A percentile compares a stretch with the other conserved stretches of the same genome.
Conservation (phyloP, 495 filamentous ascomycete species). For the Penicillium nucicola region DNA sequence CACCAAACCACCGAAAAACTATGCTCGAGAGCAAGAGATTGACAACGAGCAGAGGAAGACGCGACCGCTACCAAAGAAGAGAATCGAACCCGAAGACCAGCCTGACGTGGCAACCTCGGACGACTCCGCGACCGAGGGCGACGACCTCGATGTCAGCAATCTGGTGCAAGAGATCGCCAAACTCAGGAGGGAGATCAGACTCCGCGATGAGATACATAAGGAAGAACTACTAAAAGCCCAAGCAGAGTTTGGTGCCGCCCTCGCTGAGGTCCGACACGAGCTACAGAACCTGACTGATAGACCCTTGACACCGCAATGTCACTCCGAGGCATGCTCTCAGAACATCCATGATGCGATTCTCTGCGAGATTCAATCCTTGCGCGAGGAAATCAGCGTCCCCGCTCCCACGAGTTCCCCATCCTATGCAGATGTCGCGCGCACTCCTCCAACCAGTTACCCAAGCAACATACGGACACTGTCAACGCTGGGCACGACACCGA, state of each 20-base stretch:
- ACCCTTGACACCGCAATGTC: conserved; percentile 10
- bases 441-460: conserved; percentile 15
- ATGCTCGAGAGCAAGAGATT: conserved; percentile 3
- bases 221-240: conserved; percentile 17
- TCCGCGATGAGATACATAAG: conserved; percentile 16
- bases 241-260: conserved; percentile 17
- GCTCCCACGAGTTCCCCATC: conserved; percentile 7
- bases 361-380: conserved; percentile 17
- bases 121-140: conserved; percentile 17
- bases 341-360: conserved; percentile 12
- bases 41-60: neutral
- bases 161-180: conserved; percentile 16
- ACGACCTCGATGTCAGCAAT: conserved; percentile 4
- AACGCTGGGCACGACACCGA: conserved; percentile 14
- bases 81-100: conserved; percentile 5
- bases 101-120: conserved; percentile 11
- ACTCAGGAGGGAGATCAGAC: conserved; percentile 22
- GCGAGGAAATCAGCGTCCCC: conserved; percentile 10
- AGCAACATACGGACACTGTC: conserved; percentile 16
- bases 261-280: too few species aligned
- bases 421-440: conserved; percentile 21
- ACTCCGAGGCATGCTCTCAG: conserved; percentile 4
- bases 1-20: conserved; percentile 6
- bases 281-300: conserved; percentile 14
- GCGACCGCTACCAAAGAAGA: conserved; percentile 9